Percentiles rank a stretch among this genome's conserved stretches.
Conservation (phyloP, 2,329 filamentous ascomycete species). For the Eutypella sp. region DNA sequence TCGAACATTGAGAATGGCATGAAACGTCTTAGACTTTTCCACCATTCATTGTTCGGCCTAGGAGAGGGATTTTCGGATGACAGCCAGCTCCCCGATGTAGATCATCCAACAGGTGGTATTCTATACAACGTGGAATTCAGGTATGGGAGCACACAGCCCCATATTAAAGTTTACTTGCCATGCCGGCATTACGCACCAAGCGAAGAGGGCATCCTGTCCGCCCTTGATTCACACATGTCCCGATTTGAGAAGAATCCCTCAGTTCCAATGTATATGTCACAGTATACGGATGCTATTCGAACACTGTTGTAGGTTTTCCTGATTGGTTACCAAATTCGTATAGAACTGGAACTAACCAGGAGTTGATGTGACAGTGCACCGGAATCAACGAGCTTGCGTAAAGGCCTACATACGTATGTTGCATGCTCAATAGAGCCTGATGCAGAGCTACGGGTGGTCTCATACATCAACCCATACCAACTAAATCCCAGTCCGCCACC, state of each 20-base stretch:
- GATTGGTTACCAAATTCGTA: background rate
- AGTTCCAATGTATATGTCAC: background rate
- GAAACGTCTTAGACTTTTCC: conserved; percentile 12
- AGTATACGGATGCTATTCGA: conserved; percentile 4
- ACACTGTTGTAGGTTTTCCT: conserved; percentile 7
- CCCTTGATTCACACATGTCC: conserved; percentile 2
- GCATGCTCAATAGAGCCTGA: conserved; percentile 2
- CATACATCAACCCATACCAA: conserved; percentile 7
- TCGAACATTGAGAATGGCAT: conserved; percentile 10
- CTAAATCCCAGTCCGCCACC: too few relatives aligned
- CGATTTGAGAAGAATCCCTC: background rate
- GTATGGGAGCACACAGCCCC: conserved; percentile 2
- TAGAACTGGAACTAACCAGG: background rate
- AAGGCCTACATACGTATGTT: conserved; percentile 5
- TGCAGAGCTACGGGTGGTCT: conserved; percentile 3
- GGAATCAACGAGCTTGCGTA: background rate
- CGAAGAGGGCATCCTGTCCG: conserved; percentile 2
- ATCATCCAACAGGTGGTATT: conserved; percentile 25
- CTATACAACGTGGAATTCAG: conserved; percentile 11
- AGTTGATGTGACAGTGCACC: too few relatives aligned
- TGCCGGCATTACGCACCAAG: conserved; percentile 10
- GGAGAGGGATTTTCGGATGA: background rate
- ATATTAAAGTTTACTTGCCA: conserved; percentile 8
- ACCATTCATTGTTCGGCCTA: conserved; percentile 15
- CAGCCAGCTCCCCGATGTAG: conserved; percentile 8